Percentiles rank a stretch among this genome's conserved stretches.
phyloP scores from a whole-genome alignment of 495 filamentous ascomycete genomes.

The Neurospora hispaniola region DNA sequence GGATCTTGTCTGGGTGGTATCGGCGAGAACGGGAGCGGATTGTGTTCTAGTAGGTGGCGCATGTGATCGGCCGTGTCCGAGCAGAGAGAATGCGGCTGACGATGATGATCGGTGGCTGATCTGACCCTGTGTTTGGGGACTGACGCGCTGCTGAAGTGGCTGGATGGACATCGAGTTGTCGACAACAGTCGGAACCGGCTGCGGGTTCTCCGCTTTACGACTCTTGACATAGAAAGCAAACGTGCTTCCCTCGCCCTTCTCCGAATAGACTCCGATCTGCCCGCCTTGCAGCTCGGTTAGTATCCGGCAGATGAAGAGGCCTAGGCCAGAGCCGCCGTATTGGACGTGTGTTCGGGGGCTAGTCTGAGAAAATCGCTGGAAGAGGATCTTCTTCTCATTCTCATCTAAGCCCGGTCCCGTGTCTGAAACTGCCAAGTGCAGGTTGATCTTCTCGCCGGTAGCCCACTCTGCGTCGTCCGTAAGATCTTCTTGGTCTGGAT shows the following conservation, averaged over 20 bases:
- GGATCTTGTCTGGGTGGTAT: slow-evolving; percentile 2
- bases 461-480: slow-evolving; percentile 58
- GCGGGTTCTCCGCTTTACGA: slow-evolving; percentile 18
- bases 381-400: slow-evolving; percentile 63
- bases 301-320: slow-evolving; percentile 69
- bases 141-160: background rate
- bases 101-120: background rate
- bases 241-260: slow-evolving; percentile 62
- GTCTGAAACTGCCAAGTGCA: slow-evolving; percentile 68
- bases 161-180: background rate
- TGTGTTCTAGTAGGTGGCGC: slow-evolving; percentile 6
- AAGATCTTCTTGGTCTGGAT: slow-evolving; percentile 35
- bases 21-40: slow-evolving; percentile 3
- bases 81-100: background rate
- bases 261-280: slow-evolving; percentile 68
- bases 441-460: slow-evolving; percentile 51
- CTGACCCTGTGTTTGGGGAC: background rate
- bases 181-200: background rate
- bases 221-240: slow-evolving; percentile 69
- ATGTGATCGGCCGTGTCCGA: background rate
- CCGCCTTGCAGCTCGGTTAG: slow-evolving; percentile 76
- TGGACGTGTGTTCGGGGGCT: slow-evolving; percentile 64
- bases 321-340: slow-evolving; percentile 76
- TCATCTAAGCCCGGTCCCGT: slow-evolving; percentile 67
- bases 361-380: slow-evolving; percentile 73